Percentiles rank a stretch among this genome's conserved stretches.
phyloP scores from a whole-genome alignment of 805 yeast genomes.

The Clavispora fructus region DNA sequence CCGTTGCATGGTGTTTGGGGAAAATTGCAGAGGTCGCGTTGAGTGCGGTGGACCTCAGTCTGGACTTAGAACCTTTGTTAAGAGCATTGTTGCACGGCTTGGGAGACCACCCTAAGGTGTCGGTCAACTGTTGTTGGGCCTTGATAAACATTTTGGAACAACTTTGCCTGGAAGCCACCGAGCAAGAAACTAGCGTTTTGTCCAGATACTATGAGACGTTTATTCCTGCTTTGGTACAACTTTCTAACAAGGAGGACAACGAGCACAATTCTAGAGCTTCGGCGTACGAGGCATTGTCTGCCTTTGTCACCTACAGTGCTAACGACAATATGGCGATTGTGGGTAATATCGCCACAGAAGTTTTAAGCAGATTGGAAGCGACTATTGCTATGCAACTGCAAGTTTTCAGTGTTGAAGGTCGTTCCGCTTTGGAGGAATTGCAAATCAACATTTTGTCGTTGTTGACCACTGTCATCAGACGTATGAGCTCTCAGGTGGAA shows the following conservation, averaged over 20 bases:
- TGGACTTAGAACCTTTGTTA: slow-evolving; percentile 65
- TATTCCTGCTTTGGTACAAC: slow-evolving; percentile 63
- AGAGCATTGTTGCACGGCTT: slow-evolving; percentile 76
- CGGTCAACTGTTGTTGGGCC: slow-evolving; percentile 98
- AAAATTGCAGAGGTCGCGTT: slow-evolving; percentile 86
- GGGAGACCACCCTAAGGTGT: slow-evolving; percentile 85
- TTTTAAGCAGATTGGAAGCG: slow-evolving; percentile 64
- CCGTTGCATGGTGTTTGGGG: slow-evolving; percentile 98
- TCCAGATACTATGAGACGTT: slow-evolving; percentile 68
- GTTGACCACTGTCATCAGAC: slow-evolving; percentile 77
- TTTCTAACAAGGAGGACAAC: slow-evolving; percentile 71
- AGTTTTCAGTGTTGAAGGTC: slow-evolving; percentile 62
- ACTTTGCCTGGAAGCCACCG: slow-evolving; percentile 50
- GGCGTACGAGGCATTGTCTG: slow-evolving; percentile 90
- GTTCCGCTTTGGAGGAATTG: slow-evolving; percentile 76
- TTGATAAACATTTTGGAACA: slow-evolving; percentile 88
- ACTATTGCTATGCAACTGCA: slow-evolving; percentile 56
- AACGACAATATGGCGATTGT: slow-evolving; percentile 63
- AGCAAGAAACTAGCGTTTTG: slow-evolving; percentile 52
- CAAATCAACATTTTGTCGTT: slow-evolving; percentile 78
- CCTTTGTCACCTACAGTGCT: slow-evolving; percentile 73
- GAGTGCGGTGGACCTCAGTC: slow-evolving; percentile 63
- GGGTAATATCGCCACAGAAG: slow-evolving; percentile 68
- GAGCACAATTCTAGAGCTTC: slow-evolving; percentile 88
- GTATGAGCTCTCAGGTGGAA: slow-evolving; percentile 61